Conservation (phyloP, 1,139 yeast species). For the Groenewaldozyma sp. region DNA sequence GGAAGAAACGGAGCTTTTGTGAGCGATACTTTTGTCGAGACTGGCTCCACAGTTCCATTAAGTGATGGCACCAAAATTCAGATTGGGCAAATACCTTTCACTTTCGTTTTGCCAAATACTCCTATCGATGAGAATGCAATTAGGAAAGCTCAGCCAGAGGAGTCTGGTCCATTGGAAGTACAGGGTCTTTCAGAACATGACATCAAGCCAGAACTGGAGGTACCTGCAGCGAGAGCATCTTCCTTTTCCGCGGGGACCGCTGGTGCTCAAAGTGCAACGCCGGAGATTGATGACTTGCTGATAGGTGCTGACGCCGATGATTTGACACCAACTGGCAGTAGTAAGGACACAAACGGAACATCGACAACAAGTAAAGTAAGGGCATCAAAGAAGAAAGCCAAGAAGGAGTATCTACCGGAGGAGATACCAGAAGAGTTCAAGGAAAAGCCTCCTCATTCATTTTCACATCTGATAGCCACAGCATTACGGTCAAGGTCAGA, state of each 20-base stretch:
- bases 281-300: conserved; percentile 1
- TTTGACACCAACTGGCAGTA: conserved; percentile 4
- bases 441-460: conserved; percentile 71
- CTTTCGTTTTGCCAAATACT: conserved; percentile 64
- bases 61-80: conserved; percentile 72
- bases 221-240: background rate
- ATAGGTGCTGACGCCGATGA: conserved; percentile 2
- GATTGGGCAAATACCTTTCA: conserved; percentile 84
- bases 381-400: conserved; percentile 15
- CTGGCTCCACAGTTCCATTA: conserved; percentile 82
- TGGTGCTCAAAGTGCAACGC: conserved; percentile 5
- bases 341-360: conserved; percentile 6
- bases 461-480: conserved; percentile 69
- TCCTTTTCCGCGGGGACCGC: background rate
- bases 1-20: conserved; percentile 97
- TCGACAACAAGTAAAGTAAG: conserved; percentile 4
- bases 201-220: background rate
- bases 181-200: background rate
- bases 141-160: conserved; percentile 2
- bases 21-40: conserved; percentile 76
- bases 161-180: background rate
- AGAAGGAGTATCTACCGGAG: conserved; percentile 30
- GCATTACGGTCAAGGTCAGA: conserved; percentile 61
- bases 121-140: conserved; percentile 5
- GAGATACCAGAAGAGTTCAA: conserved; percentile 85